These are phyloP conservation scores for Diplodia corticola DNA, from an alignment of 2,329 filamentous ascomycete genomes.

Conservation along the genomic window DNA sequence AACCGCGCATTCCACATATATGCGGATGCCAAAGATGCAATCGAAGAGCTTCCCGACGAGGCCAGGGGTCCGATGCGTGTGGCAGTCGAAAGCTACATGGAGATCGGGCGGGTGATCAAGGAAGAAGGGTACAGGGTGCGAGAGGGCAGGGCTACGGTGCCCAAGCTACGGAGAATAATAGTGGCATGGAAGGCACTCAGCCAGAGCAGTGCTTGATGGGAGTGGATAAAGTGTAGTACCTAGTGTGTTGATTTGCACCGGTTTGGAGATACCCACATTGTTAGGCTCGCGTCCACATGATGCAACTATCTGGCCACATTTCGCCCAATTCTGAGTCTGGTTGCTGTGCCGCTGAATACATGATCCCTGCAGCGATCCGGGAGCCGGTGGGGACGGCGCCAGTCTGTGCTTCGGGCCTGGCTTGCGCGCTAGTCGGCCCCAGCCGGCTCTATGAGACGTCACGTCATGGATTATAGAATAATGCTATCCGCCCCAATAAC, in stretches of 20 bases:
- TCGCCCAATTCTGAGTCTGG: not conserved
- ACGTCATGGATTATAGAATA: constrained; percentile 10
- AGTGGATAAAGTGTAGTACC: not conserved
- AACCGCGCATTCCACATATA: constrained; percentile 64
- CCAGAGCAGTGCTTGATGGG: not conserved
- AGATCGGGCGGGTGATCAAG: constrained; percentile 66
- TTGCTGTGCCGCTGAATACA: not conserved
- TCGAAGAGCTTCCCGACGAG: constrained; percentile 61
- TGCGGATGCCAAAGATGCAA: constrained; percentile 53
- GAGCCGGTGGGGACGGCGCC: not conserved
- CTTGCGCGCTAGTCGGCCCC: not conserved
- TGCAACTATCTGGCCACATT: not conserved
- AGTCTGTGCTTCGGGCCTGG: not conserved
- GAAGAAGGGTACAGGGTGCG: constrained; percentile 29
- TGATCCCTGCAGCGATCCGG: constrained; percentile 10
- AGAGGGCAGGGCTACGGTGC: constrained; percentile 49
- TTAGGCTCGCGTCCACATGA: not conserved
- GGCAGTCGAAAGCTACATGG: constrained; percentile 74
- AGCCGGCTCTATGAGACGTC: constrained; percentile 1
- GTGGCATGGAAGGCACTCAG: constrained; percentile 61
- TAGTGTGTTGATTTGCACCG: constrained; percentile 9
- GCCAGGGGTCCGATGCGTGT: constrained; percentile 65
- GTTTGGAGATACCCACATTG: constrained; percentile 4
- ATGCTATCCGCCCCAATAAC: not conserved
- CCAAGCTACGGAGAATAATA: constrained; percentile 50